Base-by-base conservation (phyloP, 2,329 filamentous ascomycete genomes). In the Juglanconis juglandina region DNA sequence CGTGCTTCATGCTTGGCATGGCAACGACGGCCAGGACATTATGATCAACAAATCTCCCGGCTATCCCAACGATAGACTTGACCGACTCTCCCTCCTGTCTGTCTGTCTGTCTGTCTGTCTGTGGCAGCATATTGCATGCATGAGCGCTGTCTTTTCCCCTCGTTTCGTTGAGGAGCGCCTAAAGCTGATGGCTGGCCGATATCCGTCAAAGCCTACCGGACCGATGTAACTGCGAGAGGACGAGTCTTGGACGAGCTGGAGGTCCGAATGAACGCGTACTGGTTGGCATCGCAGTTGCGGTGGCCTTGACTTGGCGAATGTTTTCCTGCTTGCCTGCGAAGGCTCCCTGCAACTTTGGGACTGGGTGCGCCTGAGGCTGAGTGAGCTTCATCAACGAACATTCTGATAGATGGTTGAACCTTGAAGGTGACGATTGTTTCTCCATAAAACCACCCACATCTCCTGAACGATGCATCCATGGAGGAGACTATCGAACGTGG, bases 361-460 rank as follows among this genome's bases (percentile, higher is more conserved):
- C 39, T 14, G n/a, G 39, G 39, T 42, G 5, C 10, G 5, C 39
- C 39, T 53, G 50, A 37, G 50, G 34, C 7, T 13, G 3, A n/a
- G 37, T 11, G 51, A 13, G 30, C 37, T 7, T 17, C n/a, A 9
- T 8, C 9, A 17, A 17, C 14, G 44, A 46, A 2, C 35, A 8
- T 7, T 39, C 1, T 39, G 35, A 4, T 42, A 2, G 2, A 42
- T 14, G 39, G 39, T 10, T 42, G 14, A 47, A 47, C 44, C 44
- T 30, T 8, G 47, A 11, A 9, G 35, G 53, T 55, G 53, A 55
- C 53, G 53, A n/a, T 55, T 46, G 5, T 30, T 34, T 37, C 53
- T 33, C 53, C 53, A 55, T 55, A 55, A 55, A 47, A 49, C 30
- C 42, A 39, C 11, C 47, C 47, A 49, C 47, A 32, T 49, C 53